A percentile compares a stretch with the other conserved stretches of the same genome.
These are phyloP conservation scores for Taiozyma sp. DNA, from an alignment of 1,139 yeast genomes.

Conservation along the genomic window DNA sequence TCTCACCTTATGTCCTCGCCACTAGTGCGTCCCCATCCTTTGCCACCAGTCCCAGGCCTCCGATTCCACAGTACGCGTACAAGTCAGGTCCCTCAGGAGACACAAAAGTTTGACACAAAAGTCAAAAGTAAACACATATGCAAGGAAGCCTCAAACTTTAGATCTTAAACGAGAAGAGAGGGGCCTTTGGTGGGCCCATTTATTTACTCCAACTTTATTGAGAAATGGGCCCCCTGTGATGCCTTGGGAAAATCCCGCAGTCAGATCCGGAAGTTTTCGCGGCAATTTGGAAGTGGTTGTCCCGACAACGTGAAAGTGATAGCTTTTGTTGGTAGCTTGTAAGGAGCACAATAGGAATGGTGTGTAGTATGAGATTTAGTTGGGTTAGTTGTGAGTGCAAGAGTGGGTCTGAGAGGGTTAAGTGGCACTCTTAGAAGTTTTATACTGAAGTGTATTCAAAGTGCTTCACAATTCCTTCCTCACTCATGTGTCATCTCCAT, in stretches of 20 bases:
- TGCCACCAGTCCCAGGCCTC: not conserved
- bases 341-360: too few relatives aligned
- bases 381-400: too few relatives aligned
- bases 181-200: not conserved
- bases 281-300: not conserved
- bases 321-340: too few relatives aligned
- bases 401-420: too few relatives aligned
- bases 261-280: not conserved
- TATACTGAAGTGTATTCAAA: too few relatives aligned
- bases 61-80: not conserved
- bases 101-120: not conserved
- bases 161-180: not conserved
- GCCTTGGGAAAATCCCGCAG: not conserved
- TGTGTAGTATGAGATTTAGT: too few relatives aligned
- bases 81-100: not conserved
- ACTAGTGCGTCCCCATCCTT: not conserved
- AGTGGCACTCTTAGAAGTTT: too few relatives aligned
- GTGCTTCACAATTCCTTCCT: not conserved
- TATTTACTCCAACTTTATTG: not conserved
- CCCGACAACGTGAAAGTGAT: too few relatives aligned
- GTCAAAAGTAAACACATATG: not conserved
- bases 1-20: not conserved
- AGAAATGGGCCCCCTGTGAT: not conserved
- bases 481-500: constrained; percentile 1
- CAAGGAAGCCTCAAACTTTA: not conserved